Conservation (phyloP, 2,329 filamentous ascomycete genomes). For the Phyllosticta citrichinensis region DNA sequence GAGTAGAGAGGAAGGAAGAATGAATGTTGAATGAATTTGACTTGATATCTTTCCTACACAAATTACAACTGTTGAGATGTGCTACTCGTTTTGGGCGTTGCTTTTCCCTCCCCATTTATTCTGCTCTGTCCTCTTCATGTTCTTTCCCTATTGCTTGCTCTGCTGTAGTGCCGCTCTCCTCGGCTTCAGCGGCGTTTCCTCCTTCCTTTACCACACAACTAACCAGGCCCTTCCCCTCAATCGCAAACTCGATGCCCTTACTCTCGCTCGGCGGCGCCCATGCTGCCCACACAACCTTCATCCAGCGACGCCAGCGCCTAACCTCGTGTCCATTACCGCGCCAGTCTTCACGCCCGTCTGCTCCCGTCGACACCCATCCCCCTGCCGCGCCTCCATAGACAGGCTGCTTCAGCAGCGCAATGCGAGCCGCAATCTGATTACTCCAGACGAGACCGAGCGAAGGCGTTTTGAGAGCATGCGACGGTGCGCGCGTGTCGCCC, state of each 20-base stretch:
- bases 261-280: constrained; percentile 51
- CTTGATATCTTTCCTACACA: no score
- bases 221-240: constrained; percentile 52
- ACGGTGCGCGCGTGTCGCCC: constrained; percentile 33
- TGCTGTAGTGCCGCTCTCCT: no score
- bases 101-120: background rate
- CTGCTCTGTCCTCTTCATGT: background rate
- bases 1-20: no score
- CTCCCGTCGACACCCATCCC: constrained; percentile 27
- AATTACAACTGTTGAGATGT: no score
- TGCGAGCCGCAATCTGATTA: constrained; percentile 73
- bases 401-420: constrained; percentile 68
- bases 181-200: background rate
- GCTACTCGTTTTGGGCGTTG: background rate
- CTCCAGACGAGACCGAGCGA: constrained; percentile 84
- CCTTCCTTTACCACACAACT: background rate
- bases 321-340: constrained; percentile 35
- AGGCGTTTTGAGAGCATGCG: constrained; percentile 59
- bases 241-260: constrained; percentile 61
- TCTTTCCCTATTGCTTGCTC: background rate
- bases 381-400: constrained; percentile 28
- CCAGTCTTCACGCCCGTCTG: constrained; percentile 28
- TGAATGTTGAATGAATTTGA: no score
- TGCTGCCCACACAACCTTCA: constrained; percentile 84
- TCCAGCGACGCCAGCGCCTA: constrained; percentile 58